A percentile compares a stretch with the other conserved stretches of the same genome.
Evolutionary conservation across 257 asterid genomes (phyloP).

Genomic region (Sherardia arvensis): DNA sequence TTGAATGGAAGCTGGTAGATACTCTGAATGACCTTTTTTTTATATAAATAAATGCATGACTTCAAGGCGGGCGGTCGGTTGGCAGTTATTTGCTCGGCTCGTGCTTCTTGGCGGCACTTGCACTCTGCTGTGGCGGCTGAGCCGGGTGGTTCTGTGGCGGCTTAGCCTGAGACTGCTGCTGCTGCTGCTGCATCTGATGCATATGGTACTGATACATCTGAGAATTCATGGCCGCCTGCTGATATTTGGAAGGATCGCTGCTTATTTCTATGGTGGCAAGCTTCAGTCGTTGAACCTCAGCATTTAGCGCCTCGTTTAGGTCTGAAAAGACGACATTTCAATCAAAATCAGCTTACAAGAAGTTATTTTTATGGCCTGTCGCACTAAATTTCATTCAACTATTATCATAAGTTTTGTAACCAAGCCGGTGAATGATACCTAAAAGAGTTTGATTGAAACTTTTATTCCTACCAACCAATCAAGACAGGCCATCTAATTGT

Average conservation of each 20-base stretch:
- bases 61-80: background rate
- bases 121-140: slow-evolving; percentile 24
- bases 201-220: slow-evolving; percentile 40
- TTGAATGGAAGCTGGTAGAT: slow-evolving; percentile 9
- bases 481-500: background rate
- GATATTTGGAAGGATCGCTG: slow-evolving; percentile 38
- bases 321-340: slow-evolving; percentile 25
- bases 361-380: too few relatives aligned
- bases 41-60: background rate
- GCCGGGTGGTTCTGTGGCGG: slow-evolving; percentile 6
- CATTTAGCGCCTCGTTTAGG: slow-evolving; percentile 45
- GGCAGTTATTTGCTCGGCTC: slow-evolving; percentile 26
- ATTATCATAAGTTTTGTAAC: background rate
- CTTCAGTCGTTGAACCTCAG: slow-evolving; percentile 57
- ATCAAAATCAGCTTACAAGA: too few relatives aligned
- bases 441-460: background rate
- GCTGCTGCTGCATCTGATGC: slow-evolving; percentile 31
- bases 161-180: slow-evolving; percentile 24
- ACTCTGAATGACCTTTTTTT: background rate
- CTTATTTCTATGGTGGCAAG: slow-evolving; percentile 34
- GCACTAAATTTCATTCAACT: background rate
- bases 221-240: slow-evolving; percentile 40
- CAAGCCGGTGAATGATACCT: background rate
- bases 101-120: slow-evolving; percentile 23
- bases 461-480: slow-evolving; percentile 4